Evolutionary conservation across 352 stramenopile species (phyloP).

Genomic region (Poterioochromonas sp.): DNA sequence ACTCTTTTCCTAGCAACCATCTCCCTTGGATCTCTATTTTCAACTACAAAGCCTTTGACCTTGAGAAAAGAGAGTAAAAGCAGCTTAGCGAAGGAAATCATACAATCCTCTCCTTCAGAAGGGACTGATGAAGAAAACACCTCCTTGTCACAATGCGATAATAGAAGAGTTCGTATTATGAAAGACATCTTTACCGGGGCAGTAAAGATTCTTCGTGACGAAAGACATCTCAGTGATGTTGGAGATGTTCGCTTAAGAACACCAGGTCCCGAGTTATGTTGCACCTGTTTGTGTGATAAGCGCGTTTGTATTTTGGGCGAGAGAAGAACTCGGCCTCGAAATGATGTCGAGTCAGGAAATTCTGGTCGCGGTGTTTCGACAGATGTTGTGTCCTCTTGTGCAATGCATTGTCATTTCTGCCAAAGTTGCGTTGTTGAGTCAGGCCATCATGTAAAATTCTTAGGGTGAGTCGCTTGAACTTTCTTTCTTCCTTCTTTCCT

Average conservation of each 20-base stretch:
- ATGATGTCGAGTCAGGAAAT: not conserved
- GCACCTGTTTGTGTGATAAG: not conserved
- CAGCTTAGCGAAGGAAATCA: not conserved
- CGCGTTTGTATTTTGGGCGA: not conserved
- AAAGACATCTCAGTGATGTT: not conserved
- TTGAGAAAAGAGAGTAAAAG: not conserved
- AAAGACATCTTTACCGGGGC: not conserved
- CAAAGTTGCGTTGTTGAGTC: slow-evolving; percentile 29
- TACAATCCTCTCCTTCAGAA: not conserved
- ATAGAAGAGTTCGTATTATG: not conserved
- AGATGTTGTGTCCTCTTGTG: not conserved
- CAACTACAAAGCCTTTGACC: not conserved
- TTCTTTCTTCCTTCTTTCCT: not conserved
- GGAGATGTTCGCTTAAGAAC: not conserved
- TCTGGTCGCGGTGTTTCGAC: not conserved
- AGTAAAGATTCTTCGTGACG: not conserved
- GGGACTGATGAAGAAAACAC: not conserved
- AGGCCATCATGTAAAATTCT: slow-evolving; percentile 47
- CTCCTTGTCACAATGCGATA: not conserved
- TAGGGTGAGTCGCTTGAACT: slow-evolving; percentile 10
- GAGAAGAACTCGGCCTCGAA: not conserved
- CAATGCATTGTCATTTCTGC: not conserved
- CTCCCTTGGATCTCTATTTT: not conserved
- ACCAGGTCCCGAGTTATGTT: not conserved
- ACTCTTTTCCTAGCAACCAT: not conserved